A percentile compares a stretch with the other conserved stretches of the same genome.
Conservation (phyloP, 164 flowering plant species). For the Piper longum region DNA sequence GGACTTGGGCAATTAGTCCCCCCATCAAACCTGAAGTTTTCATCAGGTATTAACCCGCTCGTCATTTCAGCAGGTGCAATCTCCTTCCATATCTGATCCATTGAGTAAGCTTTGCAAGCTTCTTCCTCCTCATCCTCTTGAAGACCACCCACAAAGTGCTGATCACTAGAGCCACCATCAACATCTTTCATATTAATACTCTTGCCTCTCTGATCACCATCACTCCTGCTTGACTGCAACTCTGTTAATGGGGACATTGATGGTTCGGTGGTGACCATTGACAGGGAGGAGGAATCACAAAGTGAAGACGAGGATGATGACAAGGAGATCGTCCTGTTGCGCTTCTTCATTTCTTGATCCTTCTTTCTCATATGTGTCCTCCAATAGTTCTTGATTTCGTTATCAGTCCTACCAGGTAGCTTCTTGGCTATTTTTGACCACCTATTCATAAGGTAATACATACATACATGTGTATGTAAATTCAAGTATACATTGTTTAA, state of each 20-base stretch:
- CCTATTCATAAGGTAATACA: constrained; percentile 10
- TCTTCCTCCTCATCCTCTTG: constrained; percentile 4
- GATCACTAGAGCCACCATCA: background rate
- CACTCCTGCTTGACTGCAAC: constrained; percentile 4
- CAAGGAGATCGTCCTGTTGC: constrained; percentile 13
- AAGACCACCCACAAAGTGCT: background rate
- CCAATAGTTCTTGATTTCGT: constrained; percentile 98
- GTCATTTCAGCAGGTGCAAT: constrained; percentile 31
- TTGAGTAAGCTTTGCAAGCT: constrained; percentile 31
- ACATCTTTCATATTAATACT: background rate
- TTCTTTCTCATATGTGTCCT: constrained; percentile 85
- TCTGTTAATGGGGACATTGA: constrained; percentile 14
- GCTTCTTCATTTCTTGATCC: constrained; percentile 59
- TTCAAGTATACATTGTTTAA: too few species aligned
- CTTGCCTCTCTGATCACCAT: background rate
- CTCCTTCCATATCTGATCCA: constrained; percentile 96
- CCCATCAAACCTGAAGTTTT: constrained; percentile 15
- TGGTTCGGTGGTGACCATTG: background rate
- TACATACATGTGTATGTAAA: background rate
- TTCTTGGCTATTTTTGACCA: constrained; percentile 92
- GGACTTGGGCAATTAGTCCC: constrained; percentile 16
- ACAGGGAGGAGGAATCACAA: constrained; percentile 14
- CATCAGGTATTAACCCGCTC: constrained; percentile 13
- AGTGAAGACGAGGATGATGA: constrained; percentile 31
- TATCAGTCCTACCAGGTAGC: constrained; percentile 89